Percentiles rank a stretch among this genome's conserved stretches.
These are phyloP conservation scores for Ganoderma resinaceum DNA, from an alignment of 1,284 basidiomycete species.

Conservation along the genomic window DNA sequence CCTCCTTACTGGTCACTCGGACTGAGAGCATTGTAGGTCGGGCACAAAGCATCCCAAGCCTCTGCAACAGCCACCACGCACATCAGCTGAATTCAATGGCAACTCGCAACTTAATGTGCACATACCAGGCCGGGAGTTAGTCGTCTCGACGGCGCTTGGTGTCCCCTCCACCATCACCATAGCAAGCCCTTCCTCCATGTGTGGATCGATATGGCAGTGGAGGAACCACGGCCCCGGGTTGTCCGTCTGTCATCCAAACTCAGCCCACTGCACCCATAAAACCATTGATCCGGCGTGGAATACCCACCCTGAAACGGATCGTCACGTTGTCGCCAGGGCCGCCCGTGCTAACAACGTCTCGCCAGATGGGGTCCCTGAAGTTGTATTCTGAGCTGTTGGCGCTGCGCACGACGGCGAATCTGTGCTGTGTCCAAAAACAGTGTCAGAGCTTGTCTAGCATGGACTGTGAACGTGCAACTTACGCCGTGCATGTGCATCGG, in stretches of 20 bases:
- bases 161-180: conserved; percentile 33
- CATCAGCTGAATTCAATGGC: neutral
- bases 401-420: conserved; percentile 39
- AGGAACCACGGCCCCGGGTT: conserved; percentile 37
- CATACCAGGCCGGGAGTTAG: conserved; percentile 28
- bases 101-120: neutral
- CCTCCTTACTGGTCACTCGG: conserved; percentile 22
- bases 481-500: conserved; percentile 51
- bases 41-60: conserved; percentile 33
- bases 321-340: conserved; percentile 35
- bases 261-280: neutral
- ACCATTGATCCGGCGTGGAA: neutral
- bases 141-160: conserved; percentile 10
- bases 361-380: conserved; percentile 45
- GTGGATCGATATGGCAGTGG: conserved; percentile 36
- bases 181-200: conserved; percentile 32
- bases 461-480: conserved; percentile 14
- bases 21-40: conserved; percentile 27
- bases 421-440: conserved; percentile 25
- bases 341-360: conserved; percentile 39
- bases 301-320: conserved; percentile 37
- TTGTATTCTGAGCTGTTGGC: conserved; percentile 41
- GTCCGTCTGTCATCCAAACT: conserved; percentile 25
- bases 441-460: neutral
- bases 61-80: conserved; percentile 10